phyloP scores from a whole-genome alignment of 495 filamentous ascomycete species.

The Wilcoxina mikolae region DNA sequence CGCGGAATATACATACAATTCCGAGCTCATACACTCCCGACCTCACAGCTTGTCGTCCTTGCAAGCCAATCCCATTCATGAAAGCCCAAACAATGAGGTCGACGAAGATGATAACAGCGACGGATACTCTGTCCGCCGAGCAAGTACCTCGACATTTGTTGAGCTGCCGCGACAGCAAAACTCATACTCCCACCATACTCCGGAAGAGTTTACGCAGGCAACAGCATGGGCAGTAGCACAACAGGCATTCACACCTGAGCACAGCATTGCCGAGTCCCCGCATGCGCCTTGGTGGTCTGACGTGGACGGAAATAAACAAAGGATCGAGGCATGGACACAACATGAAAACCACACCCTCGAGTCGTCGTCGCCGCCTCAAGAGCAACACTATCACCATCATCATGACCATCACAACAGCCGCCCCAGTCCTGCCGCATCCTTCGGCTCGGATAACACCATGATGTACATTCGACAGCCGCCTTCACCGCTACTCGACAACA shows the following conservation, averaged over 20 bases:
- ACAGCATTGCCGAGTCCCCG: background rate
- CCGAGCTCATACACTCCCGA: constrained; percentile 6
- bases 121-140: background rate
- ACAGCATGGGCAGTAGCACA: background rate
- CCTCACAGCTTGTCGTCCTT: constrained; percentile 23
- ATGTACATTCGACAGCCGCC: background rate
- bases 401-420: too few species aligned
- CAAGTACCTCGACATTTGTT: background rate
- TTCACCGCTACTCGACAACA: background rate
- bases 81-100: too few species aligned
- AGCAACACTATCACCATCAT: background rate
- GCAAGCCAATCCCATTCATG: background rate
- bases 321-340: background rate
- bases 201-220: background rate
- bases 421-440: too few species aligned
- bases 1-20: background rate
- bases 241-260: background rate
- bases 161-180: background rate
- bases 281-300: background rate
- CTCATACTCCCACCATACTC: background rate
- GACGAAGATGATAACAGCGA: background rate
- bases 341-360: background rate
- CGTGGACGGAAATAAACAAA: background rate
- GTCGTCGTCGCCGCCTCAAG: background rate
- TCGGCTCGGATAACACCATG: background rate